These are phyloP conservation scores for Annulohypoxylon nitens DNA, from an alignment of 495 filamentous ascomycete genomes.

Conservation along the genomic window DNA sequence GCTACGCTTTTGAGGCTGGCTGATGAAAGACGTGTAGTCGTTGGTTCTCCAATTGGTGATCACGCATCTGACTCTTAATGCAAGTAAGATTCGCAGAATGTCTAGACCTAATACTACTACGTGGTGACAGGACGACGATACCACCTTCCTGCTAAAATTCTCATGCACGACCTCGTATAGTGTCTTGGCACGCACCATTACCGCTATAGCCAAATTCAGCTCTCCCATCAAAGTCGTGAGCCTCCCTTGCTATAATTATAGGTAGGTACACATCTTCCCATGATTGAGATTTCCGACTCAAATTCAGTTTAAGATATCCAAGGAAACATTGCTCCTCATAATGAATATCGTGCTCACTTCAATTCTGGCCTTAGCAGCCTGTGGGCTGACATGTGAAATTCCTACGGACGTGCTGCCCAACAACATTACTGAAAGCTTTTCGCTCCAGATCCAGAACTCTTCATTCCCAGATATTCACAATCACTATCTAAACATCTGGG, in stretches of 20 bases:
- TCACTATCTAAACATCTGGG: slow-evolving; percentile 63
- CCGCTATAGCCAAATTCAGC: slow-evolving; percentile 13
- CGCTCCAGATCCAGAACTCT: slow-evolving; percentile 64
- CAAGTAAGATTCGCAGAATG: slow-evolving; percentile 25
- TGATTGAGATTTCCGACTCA: neutral
- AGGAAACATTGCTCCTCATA: neutral
- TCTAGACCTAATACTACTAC: slow-evolving; percentile 31
- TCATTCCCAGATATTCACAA: slow-evolving; percentile 63
- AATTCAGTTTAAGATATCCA: neutral
- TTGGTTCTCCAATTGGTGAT: neutral
- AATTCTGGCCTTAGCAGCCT: slow-evolving; percentile 44
- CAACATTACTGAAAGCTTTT: slow-evolving; percentile 59
- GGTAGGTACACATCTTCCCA: too few species aligned
- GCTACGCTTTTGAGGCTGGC: neutral
- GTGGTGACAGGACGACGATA: slow-evolving; percentile 7
- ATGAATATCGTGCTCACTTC: slow-evolving; percentile 33
- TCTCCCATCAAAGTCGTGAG: neutral
- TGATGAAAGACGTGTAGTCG: neutral
- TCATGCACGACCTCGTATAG: slow-evolving; percentile 36
- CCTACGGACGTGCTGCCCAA: slow-evolving; percentile 53
- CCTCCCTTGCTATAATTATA: neutral
- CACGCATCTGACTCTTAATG: slow-evolving; percentile 16
- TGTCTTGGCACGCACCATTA: slow-evolving; percentile 30
- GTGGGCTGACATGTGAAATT: slow-evolving; percentile 57
- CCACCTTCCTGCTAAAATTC: slow-evolving; percentile 22